Conservation (phyloP, 352 stramenopile species). For the Pythium scleroteichum region DNA sequence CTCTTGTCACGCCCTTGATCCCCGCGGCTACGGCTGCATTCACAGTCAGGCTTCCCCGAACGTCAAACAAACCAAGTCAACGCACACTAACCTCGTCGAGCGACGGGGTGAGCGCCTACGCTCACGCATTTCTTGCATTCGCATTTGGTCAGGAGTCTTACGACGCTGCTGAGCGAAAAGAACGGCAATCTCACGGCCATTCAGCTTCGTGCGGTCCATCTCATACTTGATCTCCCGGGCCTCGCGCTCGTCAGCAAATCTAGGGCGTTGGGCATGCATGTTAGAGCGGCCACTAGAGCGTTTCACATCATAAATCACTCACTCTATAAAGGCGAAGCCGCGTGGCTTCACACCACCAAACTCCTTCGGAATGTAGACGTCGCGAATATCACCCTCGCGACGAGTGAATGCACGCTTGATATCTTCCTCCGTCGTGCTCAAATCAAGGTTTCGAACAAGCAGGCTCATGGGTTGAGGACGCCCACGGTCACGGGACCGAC, state of each 20-base stretch:
- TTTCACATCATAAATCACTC: slow-evolving; percentile 6
- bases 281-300: background rate
- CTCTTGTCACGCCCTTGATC: slow-evolving; percentile 5
- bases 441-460: slow-evolving; percentile 35
- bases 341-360: slow-evolving; percentile 40
- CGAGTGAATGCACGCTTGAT: slow-evolving; percentile 38
- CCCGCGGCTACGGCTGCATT: slow-evolving; percentile 9
- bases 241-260: slow-evolving; percentile 61
- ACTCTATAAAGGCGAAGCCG: slow-evolving; percentile 86
- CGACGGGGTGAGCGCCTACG: slow-evolving; percentile 23
- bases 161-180: slow-evolving; percentile 76
- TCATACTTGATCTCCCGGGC: slow-evolving; percentile 68
- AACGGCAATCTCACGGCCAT: slow-evolving; percentile 74
- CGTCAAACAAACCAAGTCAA: background rate
- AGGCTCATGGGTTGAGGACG: slow-evolving; percentile 32
- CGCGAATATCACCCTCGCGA: slow-evolving; percentile 37
- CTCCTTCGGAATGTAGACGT: slow-evolving; percentile 48
- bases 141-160: slow-evolving; percentile 81
- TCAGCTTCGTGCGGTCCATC: slow-evolving; percentile 69
- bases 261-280: slow-evolving; percentile 4
- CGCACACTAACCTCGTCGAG: slow-evolving; percentile 23
- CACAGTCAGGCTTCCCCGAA: background rate
- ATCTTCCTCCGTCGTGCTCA: slow-evolving; percentile 31
- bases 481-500: slow-evolving; percentile 19
- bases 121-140: slow-evolving; percentile 25